phyloP scores from a whole-genome alignment of 768 basidiomycete species.

The Coprinellus micaceus region DNA sequence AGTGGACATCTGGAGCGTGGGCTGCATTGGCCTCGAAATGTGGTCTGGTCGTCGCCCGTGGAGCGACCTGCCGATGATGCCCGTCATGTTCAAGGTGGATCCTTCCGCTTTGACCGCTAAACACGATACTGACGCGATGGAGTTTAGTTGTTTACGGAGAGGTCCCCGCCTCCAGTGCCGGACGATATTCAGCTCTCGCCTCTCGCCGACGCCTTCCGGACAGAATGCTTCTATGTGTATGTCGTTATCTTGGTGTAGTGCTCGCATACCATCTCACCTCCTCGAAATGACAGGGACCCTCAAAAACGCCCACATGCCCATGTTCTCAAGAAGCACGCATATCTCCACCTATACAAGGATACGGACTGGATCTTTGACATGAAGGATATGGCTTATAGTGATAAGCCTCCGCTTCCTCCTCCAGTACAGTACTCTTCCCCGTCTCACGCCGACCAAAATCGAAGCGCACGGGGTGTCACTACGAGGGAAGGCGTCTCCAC shows the following conservation, averaged over 20 bases:
- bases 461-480: not conserved
- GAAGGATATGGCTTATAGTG: slow-evolving; percentile 5
- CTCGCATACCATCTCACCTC: not conserved
- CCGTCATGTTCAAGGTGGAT: slow-evolving; percentile 82
- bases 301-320: slow-evolving; percentile 3
- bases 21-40: slow-evolving; percentile 94
- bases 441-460: not conserved
- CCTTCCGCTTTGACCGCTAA: too few relatives aligned
- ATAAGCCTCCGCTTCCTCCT: not conserved
- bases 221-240: not conserved
- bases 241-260: not conserved
- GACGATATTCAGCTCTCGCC: not conserved
- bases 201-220: not conserved
- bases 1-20: slow-evolving; percentile 94
- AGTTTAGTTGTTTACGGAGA: slow-evolving; percentile 3
- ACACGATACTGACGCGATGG: not conserved
- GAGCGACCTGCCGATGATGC: slow-evolving; percentile 64
- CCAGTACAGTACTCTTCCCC: not conserved
- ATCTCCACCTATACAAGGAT: not conserved
- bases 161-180: not conserved
- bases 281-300: slow-evolving; percentile 1
- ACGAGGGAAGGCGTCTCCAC: not conserved
- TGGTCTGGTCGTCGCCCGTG: slow-evolving; percentile 91
- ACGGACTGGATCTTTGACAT: slow-evolving; percentile 3
- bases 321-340: slow-evolving; percentile 5